Conservation (phyloP, 306 rosid species). For the Hippophae gyantsensis region DNA sequence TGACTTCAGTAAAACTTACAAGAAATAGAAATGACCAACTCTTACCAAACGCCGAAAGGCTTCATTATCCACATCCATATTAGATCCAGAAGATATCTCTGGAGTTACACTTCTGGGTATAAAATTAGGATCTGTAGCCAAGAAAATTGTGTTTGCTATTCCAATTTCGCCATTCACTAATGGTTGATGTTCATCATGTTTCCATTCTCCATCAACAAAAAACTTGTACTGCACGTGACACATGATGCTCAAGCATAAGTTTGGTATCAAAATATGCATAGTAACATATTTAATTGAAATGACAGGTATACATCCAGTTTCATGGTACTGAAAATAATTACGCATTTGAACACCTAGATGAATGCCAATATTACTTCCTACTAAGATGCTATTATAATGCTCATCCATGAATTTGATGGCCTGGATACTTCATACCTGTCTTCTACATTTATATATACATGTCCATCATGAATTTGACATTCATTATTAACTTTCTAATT, state of each 20-base stretch:
- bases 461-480: neutral
- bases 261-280: slow-evolving; percentile 2
- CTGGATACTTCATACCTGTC: slow-evolving; percentile 1
- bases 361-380: neutral
- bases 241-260: slow-evolving; percentile 10
- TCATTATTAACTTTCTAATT: neutral
- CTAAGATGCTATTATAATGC: neutral
- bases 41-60: slow-evolving; percentile 68
- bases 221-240: slow-evolving; percentile 80
- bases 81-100: slow-evolving; percentile 49
- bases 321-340: neutral
- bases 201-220: slow-evolving; percentile 96
- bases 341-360: neutral
- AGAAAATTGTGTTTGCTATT: slow-evolving; percentile 63
- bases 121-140: slow-evolving; percentile 62
- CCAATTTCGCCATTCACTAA: slow-evolving; percentile 63
- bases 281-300: slow-evolving; percentile 7
- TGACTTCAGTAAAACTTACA: slow-evolving; percentile 14
- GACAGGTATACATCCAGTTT: slow-evolving; percentile 1
- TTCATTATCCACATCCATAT: slow-evolving; percentile 92
- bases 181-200: slow-evolving; percentile 79
- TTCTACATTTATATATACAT: no score
- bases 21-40: slow-evolving; percentile 11
- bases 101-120: slow-evolving; percentile 40
- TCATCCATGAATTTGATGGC: neutral